Base-by-base conservation (phyloP, 805 yeast species). In the Komagataella phaffii region DNA sequence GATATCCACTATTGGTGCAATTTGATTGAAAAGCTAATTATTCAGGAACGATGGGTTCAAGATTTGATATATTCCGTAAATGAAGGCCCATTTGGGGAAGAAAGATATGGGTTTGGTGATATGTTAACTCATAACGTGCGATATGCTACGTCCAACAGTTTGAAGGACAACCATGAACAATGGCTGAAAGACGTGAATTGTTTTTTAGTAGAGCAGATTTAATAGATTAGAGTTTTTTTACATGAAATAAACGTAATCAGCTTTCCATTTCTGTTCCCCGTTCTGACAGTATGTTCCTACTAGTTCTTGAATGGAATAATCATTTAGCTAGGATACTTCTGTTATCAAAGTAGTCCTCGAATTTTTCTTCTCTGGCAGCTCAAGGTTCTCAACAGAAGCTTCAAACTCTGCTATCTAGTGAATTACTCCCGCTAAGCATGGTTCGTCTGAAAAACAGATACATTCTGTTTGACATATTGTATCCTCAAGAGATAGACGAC, bases 391-490 rank as follows among this genome's bases (percentile, higher is more conserved):
- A 21, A 6, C 23, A 21, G 23, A 21, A 21, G 3, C 4, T 21
- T 21, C 23, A 21, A 21, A 21, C 23, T 21, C 21, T 21, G 6
- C 6, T 3, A 21, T 21, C 23, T 21, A 19, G 21, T 21, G 6
- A 21, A 21, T 6, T 21, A 5, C 4, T 6, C 23, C 46, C 3
- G 2, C 23, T 5, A 2, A 49, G n/a, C 5, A 90, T 90, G 98
- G 98, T 90, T 14, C 77, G 98, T 60, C 72, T 90, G 24, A 90
- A 90, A 64, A 81, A 89, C 17, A 70, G 98, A 57, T 90, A 91
- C 59, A 73, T 90, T 10, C 71, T 89, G 3, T 90, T 91, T 63
- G 96, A 89, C 57, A 66, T 90, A 0, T 64, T 86, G 3, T 81
- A 81, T 56, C 95, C 96, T 0, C 76, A 73, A 3, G 53, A 8